Percentiles rank a stretch among this genome's conserved stretches.
Conservation (phyloP, 2,329 filamentous ascomycete genomes). For the Harringtonia lauricola region DNA sequence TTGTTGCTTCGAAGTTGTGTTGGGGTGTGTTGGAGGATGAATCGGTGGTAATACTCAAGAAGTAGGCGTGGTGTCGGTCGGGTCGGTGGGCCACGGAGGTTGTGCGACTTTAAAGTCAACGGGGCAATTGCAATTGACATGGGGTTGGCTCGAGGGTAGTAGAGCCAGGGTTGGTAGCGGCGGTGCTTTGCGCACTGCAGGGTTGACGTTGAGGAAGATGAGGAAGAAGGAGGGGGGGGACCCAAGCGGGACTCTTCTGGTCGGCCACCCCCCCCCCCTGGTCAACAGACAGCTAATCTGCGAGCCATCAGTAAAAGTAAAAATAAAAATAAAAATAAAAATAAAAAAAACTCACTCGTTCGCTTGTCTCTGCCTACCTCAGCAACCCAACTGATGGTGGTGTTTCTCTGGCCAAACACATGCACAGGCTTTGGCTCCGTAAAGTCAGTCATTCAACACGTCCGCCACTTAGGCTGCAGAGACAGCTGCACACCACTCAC, state of each 20-base stretch:
- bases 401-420: too few species aligned
- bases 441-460: too few species aligned
- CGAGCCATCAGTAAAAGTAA: conserved; percentile 3
- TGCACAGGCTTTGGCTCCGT: too few species aligned
- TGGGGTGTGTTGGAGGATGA: conserved; percentile 5
- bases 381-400: too few species aligned
- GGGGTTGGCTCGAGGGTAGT: conserved; percentile 13
- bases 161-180: conserved; percentile 17
- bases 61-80: conserved; percentile 24
- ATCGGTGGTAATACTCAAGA: conserved; percentile 17
- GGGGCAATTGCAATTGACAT: conserved; percentile 33
- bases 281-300: conserved; percentile 21
- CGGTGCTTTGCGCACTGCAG: conserved; percentile 16
- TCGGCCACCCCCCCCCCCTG: conserved; percentile 23
- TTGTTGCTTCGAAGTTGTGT: background rate
- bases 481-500: too few species aligned
- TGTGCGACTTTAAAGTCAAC: conserved; percentile 36
- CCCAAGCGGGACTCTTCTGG: conserved; percentile 11
- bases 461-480: too few species aligned
- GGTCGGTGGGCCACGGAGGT: conserved; percentile 32
- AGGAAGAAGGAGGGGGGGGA: conserved; percentile 3
- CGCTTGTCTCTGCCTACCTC: too few species aligned
- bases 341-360: too few species aligned
- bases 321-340: too few species aligned
- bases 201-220: conserved; percentile 19